Conservation (phyloP, 202 grass and related monocot species). For the Brachypodium distachyon region DNA sequence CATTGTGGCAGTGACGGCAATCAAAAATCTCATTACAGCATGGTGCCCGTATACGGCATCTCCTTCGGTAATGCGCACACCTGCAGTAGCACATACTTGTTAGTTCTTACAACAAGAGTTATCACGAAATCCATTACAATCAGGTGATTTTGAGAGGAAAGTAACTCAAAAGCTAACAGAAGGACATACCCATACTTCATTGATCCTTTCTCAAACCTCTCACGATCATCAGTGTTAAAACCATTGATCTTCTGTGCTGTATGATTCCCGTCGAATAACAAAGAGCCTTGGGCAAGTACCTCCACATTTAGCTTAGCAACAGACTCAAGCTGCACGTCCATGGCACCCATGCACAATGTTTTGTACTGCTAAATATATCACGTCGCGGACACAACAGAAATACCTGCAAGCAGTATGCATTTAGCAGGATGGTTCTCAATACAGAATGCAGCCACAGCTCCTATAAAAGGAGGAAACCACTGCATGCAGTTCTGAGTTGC, state of each 20-base stretch:
- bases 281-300: background rate
- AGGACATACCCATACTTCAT: conserved; percentile 83
- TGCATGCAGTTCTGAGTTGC: conserved; percentile 24
- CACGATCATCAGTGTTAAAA: conserved; percentile 19
- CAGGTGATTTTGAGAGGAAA: background rate
- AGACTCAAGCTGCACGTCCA: conserved; percentile 14
- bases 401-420: conserved; percentile 58
- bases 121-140: background rate
- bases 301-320: conserved; percentile 23
- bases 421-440: conserved; percentile 40
- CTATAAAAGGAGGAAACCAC: conserved; percentile 30
- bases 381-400: conserved; percentile 33
- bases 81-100: conserved; percentile 31
- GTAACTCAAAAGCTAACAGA: background rate
- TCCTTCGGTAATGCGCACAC: conserved; percentile 74
- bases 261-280: conserved; percentile 3
- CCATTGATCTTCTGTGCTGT: conserved; percentile 1
- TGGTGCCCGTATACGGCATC: conserved; percentile 67
- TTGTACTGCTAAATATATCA: conserved; percentile 1
- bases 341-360: conserved; percentile 37
- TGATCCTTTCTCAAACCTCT: conserved; percentile 43
- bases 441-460: conserved; percentile 37
- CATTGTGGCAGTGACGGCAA: conserved; percentile 97
- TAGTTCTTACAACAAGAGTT: background rate
- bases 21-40: conserved; percentile 81